Base-by-base conservation (phyloP, 805 yeast genomes). In the Schwanniomyces pseudopolymorphus region DNA sequence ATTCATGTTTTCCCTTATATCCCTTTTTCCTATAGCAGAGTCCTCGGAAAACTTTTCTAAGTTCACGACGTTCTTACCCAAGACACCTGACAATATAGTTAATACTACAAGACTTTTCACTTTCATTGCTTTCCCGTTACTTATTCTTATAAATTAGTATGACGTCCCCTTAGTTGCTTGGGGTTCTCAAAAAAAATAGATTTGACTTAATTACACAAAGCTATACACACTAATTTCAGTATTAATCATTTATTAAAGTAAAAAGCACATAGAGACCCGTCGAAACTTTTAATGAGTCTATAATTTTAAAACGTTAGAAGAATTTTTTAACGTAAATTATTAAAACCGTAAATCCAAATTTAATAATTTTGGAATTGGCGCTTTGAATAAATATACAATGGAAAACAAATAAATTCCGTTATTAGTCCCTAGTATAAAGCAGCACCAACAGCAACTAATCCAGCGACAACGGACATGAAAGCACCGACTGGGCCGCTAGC, bases 361-460 rank as follows among this genome's bases (percentile, higher is more conserved):
- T 14, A 31, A 14, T 31, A 16, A 31, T 14, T 31, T 31, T 31
- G 5, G 28, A 10, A 36, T 9, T 36, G 25, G 25, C 17, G 39
- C 24, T 19, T 33, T 33, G 36, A 33, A 33, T 36, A 36, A 19
- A 20, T 9, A 36, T 36, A 36, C 39, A 19, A 33, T 28, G 33
- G 16, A 31, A 7, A 20, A 13, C 39, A 36, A 20, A 19, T 13
- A 36, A 33, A 7, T 14, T 20, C 24, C 3, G 11, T 17, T 19
- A 5, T 20, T 13, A 3, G 22, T 9, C 33, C 26, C 36, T 44
- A 44, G 22, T 33, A 39, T 38, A 72, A 60, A 51, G 69, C 66
- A 39, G 69, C 62, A 56, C 75, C 75, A 43, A 69, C 51, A 46
- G 70, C 68, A 48, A 69, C 71, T 43, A 70, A 57, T 46, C 62